A percentile compares a stretch with the other conserved stretches of the same genome.
These are phyloP conservation scores for Sodiomyces alkalinus DNA, from an alignment of 2,329 filamentous ascomycete genomes.

Conservation along the genomic window DNA sequence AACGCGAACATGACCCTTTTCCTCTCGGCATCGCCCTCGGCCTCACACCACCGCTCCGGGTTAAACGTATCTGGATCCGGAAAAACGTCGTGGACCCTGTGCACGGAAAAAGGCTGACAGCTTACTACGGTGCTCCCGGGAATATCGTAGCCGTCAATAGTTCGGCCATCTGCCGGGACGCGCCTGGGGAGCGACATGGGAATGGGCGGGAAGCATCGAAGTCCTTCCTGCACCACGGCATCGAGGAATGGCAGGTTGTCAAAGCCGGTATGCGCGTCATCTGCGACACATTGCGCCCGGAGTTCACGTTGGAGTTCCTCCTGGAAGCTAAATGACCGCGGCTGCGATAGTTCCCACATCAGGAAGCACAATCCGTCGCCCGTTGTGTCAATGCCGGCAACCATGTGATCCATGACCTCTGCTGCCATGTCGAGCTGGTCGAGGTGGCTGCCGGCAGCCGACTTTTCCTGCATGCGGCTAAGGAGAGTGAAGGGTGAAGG, in stretches of 20 bases:
- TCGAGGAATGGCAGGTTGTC: conserved; percentile 45
- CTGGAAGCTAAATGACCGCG: conserved; percentile 35
- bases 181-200: conserved; percentile 52
- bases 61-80: conserved; percentile 62
- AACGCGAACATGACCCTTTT: conserved; percentile 50
- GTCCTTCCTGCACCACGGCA: conserved; percentile 45
- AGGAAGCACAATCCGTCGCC: conserved; percentile 55
- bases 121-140: conserved; percentile 41
- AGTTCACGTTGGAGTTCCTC: conserved; percentile 37
- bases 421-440: conserved; percentile 42
- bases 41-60: conserved; percentile 71
- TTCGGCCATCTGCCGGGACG: conserved; percentile 36
- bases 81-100: conserved; percentile 52
- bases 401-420: conserved; percentile 59
- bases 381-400: conserved; percentile 57
- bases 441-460: conserved; percentile 20
- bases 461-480: conserved; percentile 39
- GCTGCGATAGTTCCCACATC: conserved; percentile 55
- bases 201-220: conserved; percentile 48
- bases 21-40: conserved; percentile 57
- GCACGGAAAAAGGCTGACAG: conserved; percentile 45
- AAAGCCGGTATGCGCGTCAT: conserved; percentile 21
- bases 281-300: no score
- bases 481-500: conserved; percentile 41
- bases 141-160: conserved; percentile 38